Percentiles rank a stretch among this genome's conserved stretches.
phyloP scores from a whole-genome alignment of 192 early-diverging fungal genomes.

The Chytriomyces confervae region DNA sequence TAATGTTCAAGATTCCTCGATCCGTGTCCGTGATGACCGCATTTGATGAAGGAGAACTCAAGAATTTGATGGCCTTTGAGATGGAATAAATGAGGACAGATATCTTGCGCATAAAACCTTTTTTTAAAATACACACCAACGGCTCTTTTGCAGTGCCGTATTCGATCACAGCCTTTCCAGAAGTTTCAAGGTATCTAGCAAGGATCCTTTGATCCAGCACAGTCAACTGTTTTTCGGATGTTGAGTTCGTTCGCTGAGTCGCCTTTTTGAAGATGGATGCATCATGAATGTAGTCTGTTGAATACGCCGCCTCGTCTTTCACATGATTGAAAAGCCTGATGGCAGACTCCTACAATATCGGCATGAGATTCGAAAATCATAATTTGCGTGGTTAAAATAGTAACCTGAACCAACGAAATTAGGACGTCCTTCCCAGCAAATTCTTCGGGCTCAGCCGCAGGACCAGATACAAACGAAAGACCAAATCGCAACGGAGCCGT shows the following conservation, averaged over 20 bases:
- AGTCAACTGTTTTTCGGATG: not conserved
- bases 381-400: not conserved
- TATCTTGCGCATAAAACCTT: not conserved
- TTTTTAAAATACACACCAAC: not conserved
- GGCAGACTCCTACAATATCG: not conserved
- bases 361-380: not conserved
- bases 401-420: not conserved
- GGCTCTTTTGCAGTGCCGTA: not conserved
- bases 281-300: conserved; percentile 8
- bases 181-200: conserved; percentile 2
- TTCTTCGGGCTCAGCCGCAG: not conserved
- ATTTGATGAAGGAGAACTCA: not conserved
- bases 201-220: not conserved
- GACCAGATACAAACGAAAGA: not conserved
- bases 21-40: conserved; percentile 58
- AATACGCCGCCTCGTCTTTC: not conserved
- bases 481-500: not conserved
- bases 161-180: not conserved
- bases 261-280: not conserved
- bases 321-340: conserved; percentile 2
- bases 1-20: conserved; percentile 62
- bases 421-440: not conserved
- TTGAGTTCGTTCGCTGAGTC: not conserved
- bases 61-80: conserved; percentile 18
- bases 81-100: not conserved